Percentiles rank a stretch among this genome's conserved stretches.
These are phyloP conservation scores for Pseudogymnoascus sp. DNA, from an alignment of 2,329 filamentous ascomycete genomes.

Conservation along the genomic window DNA sequence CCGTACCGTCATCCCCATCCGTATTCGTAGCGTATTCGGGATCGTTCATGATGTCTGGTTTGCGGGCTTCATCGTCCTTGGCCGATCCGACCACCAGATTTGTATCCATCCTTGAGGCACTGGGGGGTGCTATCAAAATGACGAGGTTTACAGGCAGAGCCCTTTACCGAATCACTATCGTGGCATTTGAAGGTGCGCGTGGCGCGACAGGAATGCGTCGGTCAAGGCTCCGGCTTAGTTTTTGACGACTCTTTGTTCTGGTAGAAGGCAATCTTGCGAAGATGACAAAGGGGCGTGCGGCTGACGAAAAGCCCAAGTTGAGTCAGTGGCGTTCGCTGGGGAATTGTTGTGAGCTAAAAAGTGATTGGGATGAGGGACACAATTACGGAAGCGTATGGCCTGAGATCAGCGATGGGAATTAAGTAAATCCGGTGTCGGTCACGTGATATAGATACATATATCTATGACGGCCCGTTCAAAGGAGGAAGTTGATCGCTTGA, in stretches of 20 bases:
- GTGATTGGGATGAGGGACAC: constrained; percentile 6
- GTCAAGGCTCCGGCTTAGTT: constrained; percentile 5
- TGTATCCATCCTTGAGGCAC: background rate
- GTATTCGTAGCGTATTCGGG: constrained; percentile 39
- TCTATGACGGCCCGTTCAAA: background rate
- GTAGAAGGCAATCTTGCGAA: background rate
- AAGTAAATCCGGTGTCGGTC: background rate
- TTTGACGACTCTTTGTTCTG: background rate
- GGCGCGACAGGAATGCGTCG: constrained; percentile 7
- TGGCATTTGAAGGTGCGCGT: constrained; percentile 5
- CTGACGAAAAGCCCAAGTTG: background rate
- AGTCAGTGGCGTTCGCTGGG: background rate
- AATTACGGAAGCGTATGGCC: background rate
- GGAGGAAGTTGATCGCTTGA: background rate
- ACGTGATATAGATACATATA: background rate
- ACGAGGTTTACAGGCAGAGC: constrained; percentile 12
- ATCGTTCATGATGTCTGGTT: constrained; percentile 51
- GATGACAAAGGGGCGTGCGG: background rate
- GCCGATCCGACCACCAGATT: background rate
- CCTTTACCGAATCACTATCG: constrained; percentile 1
- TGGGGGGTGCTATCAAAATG: background rate
- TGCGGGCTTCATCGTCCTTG: constrained; percentile 16
- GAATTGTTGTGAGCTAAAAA: constrained; percentile 6
- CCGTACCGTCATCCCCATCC: constrained; percentile 25
- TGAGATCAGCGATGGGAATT: background rate